phyloP scores from a whole-genome alignment of 1,139 yeast genomes.

The Kurtzmaniella natalensis region DNA sequence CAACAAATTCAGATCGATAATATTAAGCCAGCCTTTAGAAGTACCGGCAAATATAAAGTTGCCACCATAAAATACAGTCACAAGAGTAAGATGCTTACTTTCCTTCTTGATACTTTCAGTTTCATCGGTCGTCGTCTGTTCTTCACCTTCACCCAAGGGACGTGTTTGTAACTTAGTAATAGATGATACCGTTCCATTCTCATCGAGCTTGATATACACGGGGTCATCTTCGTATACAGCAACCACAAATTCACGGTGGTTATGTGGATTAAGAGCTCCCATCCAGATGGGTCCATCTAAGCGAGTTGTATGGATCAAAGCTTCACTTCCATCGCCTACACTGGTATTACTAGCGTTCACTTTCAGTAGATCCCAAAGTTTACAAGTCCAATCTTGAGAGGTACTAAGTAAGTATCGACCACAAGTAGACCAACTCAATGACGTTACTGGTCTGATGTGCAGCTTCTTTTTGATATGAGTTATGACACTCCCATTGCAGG shows the following conservation, averaged over 20 bases:
- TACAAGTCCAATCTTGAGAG: conserved; percentile 82
- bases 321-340: too few species aligned
- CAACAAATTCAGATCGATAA: conserved; percentile 30
- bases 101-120: conserved; percentile 11
- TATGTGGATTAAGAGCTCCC: conserved; percentile 54
- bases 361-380: conserved; percentile 70
- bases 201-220: conserved; percentile 37
- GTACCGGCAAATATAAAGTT: conserved; percentile 67
- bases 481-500: conserved; percentile 50
- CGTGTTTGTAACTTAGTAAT: not conserved
- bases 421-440: conserved; percentile 71
- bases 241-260: conserved; percentile 41
- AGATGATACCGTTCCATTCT: conserved; percentile 8
- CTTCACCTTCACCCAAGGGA: conserved; percentile 1
- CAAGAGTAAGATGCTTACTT: conserved; percentile 28
- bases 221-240: conserved; percentile 52
- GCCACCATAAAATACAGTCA: conserved; percentile 42
- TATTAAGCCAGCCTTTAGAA: conserved; percentile 70
- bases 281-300: conserved; percentile 75
- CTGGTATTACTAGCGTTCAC: conserved; percentile 24
- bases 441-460: conserved; percentile 73
- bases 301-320: conserved; percentile 40
- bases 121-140: too few species aligned
- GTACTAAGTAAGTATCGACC: conserved; percentile 70
- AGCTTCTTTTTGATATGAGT: conserved; percentile 49